Evolutionary conservation across 2,329 filamentous ascomycete species (phyloP).

Genomic region (Beauveria brongniartii): DNA sequence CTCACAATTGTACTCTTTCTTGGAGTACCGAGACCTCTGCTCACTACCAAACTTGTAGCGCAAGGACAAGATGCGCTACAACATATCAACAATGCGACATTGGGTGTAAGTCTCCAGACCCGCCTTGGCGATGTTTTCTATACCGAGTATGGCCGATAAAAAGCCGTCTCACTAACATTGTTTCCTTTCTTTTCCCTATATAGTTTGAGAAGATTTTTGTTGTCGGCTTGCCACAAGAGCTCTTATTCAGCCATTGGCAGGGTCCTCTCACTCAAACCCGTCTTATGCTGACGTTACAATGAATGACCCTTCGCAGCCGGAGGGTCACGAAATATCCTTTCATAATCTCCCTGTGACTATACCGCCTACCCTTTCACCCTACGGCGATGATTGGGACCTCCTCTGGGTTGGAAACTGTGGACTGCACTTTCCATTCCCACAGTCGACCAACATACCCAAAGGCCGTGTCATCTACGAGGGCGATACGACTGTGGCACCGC

Average conservation of each 20-base stretch:
- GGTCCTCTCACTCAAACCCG: neutral
- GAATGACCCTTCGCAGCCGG: conserved; percentile 12
- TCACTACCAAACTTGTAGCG: neutral
- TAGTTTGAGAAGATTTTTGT: conserved; percentile 48
- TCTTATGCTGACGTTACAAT: conserved; percentile 20
- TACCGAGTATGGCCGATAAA: too few relatives aligned
- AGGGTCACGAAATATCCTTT: conserved; percentile 16
- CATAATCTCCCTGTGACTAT: conserved; percentile 14
- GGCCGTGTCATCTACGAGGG: conserved; percentile 23
- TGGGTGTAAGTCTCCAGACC: neutral
- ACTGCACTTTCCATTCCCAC: conserved; percentile 21
- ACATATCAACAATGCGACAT: neutral
- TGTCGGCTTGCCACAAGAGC: conserved; percentile 31
- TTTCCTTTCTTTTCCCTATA: neutral
- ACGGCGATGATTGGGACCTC: conserved; percentile 43
- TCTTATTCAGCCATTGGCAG: conserved; percentile 24
- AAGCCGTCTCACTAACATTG: too few relatives aligned
- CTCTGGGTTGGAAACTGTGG: conserved; percentile 44
- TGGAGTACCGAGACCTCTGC: neutral
- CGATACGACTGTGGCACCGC: conserved; percentile 28
- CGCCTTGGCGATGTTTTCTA: too few relatives aligned
- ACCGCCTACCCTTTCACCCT: conserved; percentile 27
- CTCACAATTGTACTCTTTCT: neutral
- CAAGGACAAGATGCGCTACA: neutral
- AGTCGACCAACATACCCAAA: conserved; percentile 17